Conservation (phyloP, 2,329 filamentous ascomycete species). For the Trichoderma simmonsii region DNA sequence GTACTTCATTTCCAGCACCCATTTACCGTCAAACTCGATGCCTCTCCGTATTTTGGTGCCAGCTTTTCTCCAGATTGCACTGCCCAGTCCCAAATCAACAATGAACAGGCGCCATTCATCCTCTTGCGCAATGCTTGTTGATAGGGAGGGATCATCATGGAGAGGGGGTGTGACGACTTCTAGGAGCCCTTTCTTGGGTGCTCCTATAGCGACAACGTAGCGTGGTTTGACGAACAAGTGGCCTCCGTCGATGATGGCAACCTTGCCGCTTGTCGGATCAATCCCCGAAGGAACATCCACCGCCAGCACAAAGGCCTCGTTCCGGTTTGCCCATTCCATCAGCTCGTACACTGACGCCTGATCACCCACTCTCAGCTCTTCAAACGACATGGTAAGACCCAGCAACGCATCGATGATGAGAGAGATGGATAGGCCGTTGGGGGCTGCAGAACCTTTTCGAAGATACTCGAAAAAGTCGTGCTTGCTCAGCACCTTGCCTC, state of each 20-base stretch:
- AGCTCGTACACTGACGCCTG: conserved; percentile 83
- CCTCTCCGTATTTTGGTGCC: conserved; percentile 78
- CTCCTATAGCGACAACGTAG: conserved; percentile 80
- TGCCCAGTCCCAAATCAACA: conserved; percentile 81
- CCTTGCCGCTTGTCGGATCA: conserved; percentile 70
- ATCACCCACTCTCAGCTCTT: conserved; percentile 78
- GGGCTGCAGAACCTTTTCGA: conserved; percentile 42
- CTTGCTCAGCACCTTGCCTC: conserved; percentile 67
- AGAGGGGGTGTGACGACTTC: conserved; percentile 63
- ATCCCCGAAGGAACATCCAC: conserved; percentile 91
- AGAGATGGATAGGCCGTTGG: conserved; percentile 58
- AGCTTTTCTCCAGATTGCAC: conserved; percentile 80
- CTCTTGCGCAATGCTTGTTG: conserved; percentile 38
- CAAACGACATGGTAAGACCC: conserved; percentile 81
- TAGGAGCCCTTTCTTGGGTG: conserved; percentile 79
- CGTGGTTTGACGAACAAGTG: conserved; percentile 77
- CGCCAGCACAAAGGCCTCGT: conserved; percentile 75
- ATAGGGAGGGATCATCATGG: conserved; percentile 35
- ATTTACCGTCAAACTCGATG: conserved; percentile 82
- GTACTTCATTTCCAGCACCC: conserved; percentile 71
- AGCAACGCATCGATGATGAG: conserved; percentile 87
- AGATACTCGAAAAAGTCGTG: conserved; percentile 59
- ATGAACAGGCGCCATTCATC: conserved; percentile 77
- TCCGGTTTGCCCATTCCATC: conserved; percentile 90
- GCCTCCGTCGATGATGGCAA: conserved; percentile 66